Percentiles rank a stretch among this genome's conserved stretches.
These are phyloP conservation scores for Loxodes magnus DNA, from an alignment of 73 alveolate genomes.

Conservation along the genomic window DNA sequence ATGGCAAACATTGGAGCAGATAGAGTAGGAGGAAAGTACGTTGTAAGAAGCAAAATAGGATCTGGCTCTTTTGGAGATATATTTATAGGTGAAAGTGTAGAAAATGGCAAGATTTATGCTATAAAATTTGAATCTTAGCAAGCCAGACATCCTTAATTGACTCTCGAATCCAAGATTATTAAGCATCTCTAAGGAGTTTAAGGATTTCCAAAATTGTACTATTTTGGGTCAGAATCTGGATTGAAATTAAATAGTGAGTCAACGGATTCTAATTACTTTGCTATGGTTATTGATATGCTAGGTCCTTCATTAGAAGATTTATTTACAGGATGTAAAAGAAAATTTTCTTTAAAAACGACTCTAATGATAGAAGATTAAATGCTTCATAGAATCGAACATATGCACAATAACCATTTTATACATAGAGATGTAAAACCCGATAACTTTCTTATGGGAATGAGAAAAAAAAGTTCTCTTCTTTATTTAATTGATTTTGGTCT, in stretches of 20 bases:
- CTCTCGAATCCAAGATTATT: constrained; percentile 50
- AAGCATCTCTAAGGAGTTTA: constrained; percentile 47
- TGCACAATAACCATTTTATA: constrained; percentile 59
- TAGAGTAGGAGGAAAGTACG: constrained; percentile 48
- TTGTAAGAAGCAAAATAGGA: constrained; percentile 67
- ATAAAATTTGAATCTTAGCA: constrained; percentile 42
- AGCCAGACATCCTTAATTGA: constrained; percentile 44
- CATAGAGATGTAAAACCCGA: constrained; percentile 83
- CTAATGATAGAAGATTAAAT: constrained; percentile 63
- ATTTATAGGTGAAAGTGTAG: constrained; percentile 46
- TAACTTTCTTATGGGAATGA: constrained; percentile 56
- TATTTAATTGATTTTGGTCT: constrained; percentile 69
- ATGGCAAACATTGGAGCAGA: too few relatives aligned
- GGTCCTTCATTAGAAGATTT: constrained; percentile 80
- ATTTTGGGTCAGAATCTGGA: constrained; percentile 59
- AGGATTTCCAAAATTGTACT: constrained; percentile 74
- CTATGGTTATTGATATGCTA: constrained; percentile 73
- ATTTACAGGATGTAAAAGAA: constrained; percentile 53
- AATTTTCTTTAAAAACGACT: constrained; percentile 69
- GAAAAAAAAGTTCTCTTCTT: constrained; percentile 23
- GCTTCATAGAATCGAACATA: constrained; percentile 60
- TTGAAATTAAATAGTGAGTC: constrained; percentile 22
- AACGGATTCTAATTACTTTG: constrained; percentile 65
- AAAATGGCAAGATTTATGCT: constrained; percentile 63
- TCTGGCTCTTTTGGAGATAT: constrained; percentile 86